These are phyloP conservation scores for Albifimbria verrucaria DNA, from an alignment of 2,329 filamentous ascomycete genomes.

Conservation along the genomic window DNA sequence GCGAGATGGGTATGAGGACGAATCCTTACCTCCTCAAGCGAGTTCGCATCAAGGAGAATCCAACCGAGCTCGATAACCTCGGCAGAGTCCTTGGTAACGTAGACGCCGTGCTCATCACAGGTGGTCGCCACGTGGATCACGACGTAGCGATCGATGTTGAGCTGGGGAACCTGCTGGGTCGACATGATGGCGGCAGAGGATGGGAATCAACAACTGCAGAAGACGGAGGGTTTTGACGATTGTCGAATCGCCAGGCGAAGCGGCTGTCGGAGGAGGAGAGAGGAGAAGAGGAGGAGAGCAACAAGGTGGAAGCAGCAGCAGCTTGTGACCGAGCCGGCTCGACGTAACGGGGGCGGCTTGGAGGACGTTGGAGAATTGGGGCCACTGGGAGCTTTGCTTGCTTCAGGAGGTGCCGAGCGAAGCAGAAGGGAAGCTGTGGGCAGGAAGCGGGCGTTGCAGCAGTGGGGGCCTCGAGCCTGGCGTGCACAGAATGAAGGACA, in stretches of 20 bases:
- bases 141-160: slow-evolving; percentile 90
- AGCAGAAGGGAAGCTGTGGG: slow-evolving; percentile 1
- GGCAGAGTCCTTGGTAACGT: slow-evolving; percentile 98
- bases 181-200: slow-evolving; percentile 30
- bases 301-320: too few species aligned
- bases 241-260: slow-evolving; percentile 2
- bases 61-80: slow-evolving; percentile 99
- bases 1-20: slow-evolving; percentile 5
- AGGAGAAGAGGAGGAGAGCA: slow-evolving; percentile 16
- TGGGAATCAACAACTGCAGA: slow-evolving; percentile 19
- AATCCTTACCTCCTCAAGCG: slow-evolving; percentile 78
- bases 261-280: neutral
- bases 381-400: slow-evolving; percentile 15
- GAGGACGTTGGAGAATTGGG: slow-evolving; percentile 1
- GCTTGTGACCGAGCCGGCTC: slow-evolving; percentile 36
- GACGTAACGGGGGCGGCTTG: slow-evolving; percentile 9
- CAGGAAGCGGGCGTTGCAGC: neutral
- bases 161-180: slow-evolving; percentile 46
- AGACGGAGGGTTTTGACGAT: slow-evolving; percentile 7
- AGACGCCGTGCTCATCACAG: slow-evolving; percentile 98
- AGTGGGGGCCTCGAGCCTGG: neutral
- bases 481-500: neutral
- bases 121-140: slow-evolving; percentile 98
- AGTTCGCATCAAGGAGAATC: slow-evolving; percentile 91
- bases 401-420: slow-evolving; percentile 24